These are phyloP conservation scores for Pichia exigua DNA, from an alignment of 805 yeast genomes.

Conservation along the genomic window DNA sequence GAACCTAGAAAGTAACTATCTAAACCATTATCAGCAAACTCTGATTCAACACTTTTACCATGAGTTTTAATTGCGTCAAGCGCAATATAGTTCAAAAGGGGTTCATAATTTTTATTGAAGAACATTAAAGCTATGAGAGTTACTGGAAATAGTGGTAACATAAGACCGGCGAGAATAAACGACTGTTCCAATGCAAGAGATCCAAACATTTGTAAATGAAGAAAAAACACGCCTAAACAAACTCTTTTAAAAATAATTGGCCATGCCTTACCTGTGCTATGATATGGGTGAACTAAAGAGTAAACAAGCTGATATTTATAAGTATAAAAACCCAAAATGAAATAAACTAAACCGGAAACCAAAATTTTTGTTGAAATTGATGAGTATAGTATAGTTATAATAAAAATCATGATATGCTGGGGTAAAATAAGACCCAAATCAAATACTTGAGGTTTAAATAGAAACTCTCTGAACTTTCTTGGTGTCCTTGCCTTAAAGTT, in stretches of 20 bases:
- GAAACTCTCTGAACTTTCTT: constrained; percentile 41
- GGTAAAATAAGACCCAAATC: constrained; percentile 57
- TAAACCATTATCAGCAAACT: constrained; percentile 14
- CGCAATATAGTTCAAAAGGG: constrained; percentile 49
- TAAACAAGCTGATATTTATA: constrained; percentile 57
- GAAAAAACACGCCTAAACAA: constrained; percentile 45
- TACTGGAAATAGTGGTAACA: constrained; percentile 41
- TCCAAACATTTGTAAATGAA: constrained; percentile 59
- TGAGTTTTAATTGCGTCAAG: constrained; percentile 45
- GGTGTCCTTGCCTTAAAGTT: constrained; percentile 37
- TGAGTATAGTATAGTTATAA: constrained; percentile 51
- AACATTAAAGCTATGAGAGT: constrained; percentile 40
- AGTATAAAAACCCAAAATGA: constrained; percentile 48
- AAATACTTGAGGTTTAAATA: constrained; percentile 51
- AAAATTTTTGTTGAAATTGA: constrained; percentile 55
- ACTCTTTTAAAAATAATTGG: constrained; percentile 52
- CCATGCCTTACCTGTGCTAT: constrained; percentile 63
- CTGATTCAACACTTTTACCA: constrained; percentile 26
- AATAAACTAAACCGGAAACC: constrained; percentile 50
- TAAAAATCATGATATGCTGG: constrained; percentile 51
- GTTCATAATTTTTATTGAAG: constrained; percentile 47
- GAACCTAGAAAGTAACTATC: constrained; percentile 9
- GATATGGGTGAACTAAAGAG: constrained; percentile 56
- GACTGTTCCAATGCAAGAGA: constrained; percentile 55
- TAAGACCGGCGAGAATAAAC: constrained; percentile 37